These are phyloP conservation scores for Rosa chinensis DNA, from an alignment of 306 rosid species.

Conservation along the genomic window DNA sequence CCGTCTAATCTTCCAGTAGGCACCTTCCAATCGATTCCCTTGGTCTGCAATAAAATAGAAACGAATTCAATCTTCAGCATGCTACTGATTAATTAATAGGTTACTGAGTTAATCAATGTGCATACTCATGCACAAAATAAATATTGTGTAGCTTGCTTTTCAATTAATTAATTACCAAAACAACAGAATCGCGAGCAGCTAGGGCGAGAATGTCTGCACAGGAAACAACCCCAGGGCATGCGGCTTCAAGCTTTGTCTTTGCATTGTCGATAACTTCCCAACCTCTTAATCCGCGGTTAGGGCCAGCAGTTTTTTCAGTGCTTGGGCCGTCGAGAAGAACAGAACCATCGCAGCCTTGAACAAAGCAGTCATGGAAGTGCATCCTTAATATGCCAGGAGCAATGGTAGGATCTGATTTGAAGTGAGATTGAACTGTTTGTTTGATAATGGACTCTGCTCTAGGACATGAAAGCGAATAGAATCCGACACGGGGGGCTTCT, in stretches of 20 bases:
- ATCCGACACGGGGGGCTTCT: slow-evolving; percentile 21
- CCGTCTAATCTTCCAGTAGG: slow-evolving; percentile 23
- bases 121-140: not conserved
- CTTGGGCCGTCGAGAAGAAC: slow-evolving; percentile 12
- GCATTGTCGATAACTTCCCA: slow-evolving; percentile 28
- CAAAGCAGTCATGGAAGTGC: slow-evolving; percentile 40
- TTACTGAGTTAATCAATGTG: no score
- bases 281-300: slow-evolving; percentile 6
- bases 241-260: slow-evolving; percentile 23
- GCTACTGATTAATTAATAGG: not conserved
- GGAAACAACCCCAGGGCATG: slow-evolving; percentile 33
- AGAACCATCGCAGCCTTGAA: slow-evolving; percentile 30
- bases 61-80: not conserved
- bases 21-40: slow-evolving; percentile 14
- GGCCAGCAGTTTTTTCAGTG: slow-evolving; percentile 4
- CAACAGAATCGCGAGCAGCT: slow-evolving; percentile 30
- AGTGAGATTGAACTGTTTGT: slow-evolving; percentile 20
- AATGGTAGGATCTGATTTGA: slow-evolving; percentile 15
- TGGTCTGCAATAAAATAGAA: not conserved
- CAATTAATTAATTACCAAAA: slow-evolving; percentile 7
- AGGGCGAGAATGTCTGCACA: slow-evolving; percentile 33
- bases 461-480: slow-evolving; percentile 15
- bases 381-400: slow-evolving; percentile 32
- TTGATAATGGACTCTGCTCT: slow-evolving; percentile 14
- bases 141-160: not conserved